Conservation (phyloP, 352 stramenopile species). For the Globisporangium uncinulatum region DNA sequence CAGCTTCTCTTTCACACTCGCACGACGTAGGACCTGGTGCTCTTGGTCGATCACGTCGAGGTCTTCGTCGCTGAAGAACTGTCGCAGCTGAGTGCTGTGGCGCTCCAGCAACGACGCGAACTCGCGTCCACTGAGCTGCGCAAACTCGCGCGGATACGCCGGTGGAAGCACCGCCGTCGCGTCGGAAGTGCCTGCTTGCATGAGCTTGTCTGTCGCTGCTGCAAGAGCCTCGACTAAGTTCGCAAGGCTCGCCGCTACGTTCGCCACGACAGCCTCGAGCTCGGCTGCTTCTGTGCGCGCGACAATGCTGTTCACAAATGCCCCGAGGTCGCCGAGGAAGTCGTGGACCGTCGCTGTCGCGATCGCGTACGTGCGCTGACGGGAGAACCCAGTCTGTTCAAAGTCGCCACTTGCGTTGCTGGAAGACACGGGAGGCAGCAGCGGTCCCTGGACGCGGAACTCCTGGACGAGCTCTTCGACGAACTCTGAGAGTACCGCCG, state of each 20-base stretch:
- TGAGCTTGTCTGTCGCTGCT: neutral
- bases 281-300: conserved; percentile 13
- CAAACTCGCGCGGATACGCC: conserved; percentile 43
- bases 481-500: conserved; percentile 20
- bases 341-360: conserved; percentile 26
- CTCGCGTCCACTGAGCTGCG: conserved; percentile 36
- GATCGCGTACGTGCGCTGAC: conserved; percentile 23
- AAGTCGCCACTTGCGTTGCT: neutral
- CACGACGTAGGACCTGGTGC: conserved; percentile 24
- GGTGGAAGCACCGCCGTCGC: conserved; percentile 18
- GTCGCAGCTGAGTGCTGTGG: conserved; percentile 21
- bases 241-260: conserved; percentile 18
- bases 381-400: conserved; percentile 10
- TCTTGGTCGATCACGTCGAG: conserved; percentile 31
- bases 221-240: conserved; percentile 22
- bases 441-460: conserved; percentile 28
- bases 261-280: conserved; percentile 26
- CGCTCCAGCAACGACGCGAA: conserved; percentile 34
- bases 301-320: conserved; percentile 30
- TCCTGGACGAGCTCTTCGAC: conserved; percentile 20
- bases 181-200: neutral
- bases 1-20: conserved; percentile 18
- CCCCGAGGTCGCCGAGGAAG: conserved; percentile 39
- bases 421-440: neutral
- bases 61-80: conserved; percentile 25